Conservation (phyloP, 768 basidiomycete species). For the Termitomyces sp. region DNA sequence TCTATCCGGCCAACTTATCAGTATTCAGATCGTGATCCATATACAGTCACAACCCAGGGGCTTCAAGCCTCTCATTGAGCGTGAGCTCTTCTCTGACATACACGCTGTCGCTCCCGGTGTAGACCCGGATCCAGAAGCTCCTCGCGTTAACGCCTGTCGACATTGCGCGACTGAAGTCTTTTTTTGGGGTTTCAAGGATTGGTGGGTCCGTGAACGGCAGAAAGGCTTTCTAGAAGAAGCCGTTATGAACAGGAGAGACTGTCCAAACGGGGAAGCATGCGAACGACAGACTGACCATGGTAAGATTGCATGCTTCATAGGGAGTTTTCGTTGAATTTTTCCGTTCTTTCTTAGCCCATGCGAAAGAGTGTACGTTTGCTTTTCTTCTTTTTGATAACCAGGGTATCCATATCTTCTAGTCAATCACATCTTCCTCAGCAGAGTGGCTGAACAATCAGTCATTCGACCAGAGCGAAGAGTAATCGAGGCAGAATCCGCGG, state of each 20-base stretch:
- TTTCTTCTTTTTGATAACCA: neutral
- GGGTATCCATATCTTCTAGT: conserved; percentile 19
- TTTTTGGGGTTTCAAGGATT: conserved; percentile 69
- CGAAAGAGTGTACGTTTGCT: conserved; percentile 60
- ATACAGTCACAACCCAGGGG: conserved; percentile 54
- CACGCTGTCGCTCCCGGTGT: conserved; percentile 50
- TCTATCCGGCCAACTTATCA: neutral
- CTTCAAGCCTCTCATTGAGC: conserved; percentile 63
- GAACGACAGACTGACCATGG: conserved; percentile 59
- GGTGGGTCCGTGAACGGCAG: conserved; percentile 78
- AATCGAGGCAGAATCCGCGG: neutral
- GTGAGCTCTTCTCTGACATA: conserved; percentile 65
- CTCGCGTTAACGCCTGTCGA: conserved; percentile 62
- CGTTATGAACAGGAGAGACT: conserved; percentile 60
- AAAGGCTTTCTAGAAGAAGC: conserved; percentile 57
- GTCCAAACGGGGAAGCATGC: conserved; percentile 57
- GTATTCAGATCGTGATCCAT: conserved; percentile 52
- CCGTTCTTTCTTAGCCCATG: conserved; percentile 44
- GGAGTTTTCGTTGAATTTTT: conserved; percentile 6
- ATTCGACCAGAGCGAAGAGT: neutral
- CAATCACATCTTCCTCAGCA: conserved; percentile 34
- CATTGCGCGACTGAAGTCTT: conserved; percentile 72
- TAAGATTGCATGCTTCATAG: conserved; percentile 27
- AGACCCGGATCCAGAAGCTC: conserved; percentile 51
- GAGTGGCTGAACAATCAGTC: conserved; percentile 4